Evolutionary conservation across 2,329 filamentous ascomycete genomes (phyloP).

Genomic region (Hypocreales sp.): DNA sequence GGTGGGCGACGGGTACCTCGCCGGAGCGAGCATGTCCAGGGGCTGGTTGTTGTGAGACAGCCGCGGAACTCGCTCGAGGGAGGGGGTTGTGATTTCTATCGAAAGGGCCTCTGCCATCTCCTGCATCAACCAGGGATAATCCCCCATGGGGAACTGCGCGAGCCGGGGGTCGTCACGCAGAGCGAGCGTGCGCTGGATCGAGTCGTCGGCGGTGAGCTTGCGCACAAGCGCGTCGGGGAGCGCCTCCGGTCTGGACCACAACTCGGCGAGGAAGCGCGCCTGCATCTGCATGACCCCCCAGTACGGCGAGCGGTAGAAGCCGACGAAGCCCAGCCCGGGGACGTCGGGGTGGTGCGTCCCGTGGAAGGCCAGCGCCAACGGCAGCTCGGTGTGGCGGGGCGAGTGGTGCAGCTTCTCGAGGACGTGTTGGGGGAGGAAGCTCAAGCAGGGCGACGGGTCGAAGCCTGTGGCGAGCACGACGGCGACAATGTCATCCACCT

Average conservation of each 20-base stretch:
- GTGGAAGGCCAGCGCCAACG: slow-evolving; percentile 52
- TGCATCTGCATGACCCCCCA: slow-evolving; percentile 87
- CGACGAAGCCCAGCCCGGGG: slow-evolving; percentile 59
- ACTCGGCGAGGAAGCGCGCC: slow-evolving; percentile 47
- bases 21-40: slow-evolving; percentile 40
- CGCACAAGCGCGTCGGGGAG: slow-evolving; percentile 14
- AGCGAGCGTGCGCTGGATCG: slow-evolving; percentile 27
- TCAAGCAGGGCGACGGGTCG: slow-evolving; percentile 44
- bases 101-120: slow-evolving; percentile 46
- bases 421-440: slow-evolving; percentile 44
- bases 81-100: slow-evolving; percentile 25
- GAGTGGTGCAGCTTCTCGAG: slow-evolving; percentile 43
- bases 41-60: slow-evolving; percentile 24
- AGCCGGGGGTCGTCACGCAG: slow-evolving; percentile 35
- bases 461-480: slow-evolving; percentile 68
- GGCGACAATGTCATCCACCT: slow-evolving; percentile 42
- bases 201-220: slow-evolving; percentile 28
- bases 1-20: slow-evolving; percentile 30
- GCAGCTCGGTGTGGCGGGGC: slow-evolving; percentile 35
- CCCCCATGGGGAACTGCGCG: slow-evolving; percentile 70
- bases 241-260: slow-evolving; percentile 32
- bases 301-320: slow-evolving; percentile 71
- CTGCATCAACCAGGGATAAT: slow-evolving; percentile 64
- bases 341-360: slow-evolving; percentile 45
- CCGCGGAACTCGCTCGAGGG: slow-evolving; percentile 9